Evolutionary conservation across 139 green algal species (phyloP), one percentile per base, ranked within the genome.

Genomic region (Limnomonas spitsbergensis): DNA sequence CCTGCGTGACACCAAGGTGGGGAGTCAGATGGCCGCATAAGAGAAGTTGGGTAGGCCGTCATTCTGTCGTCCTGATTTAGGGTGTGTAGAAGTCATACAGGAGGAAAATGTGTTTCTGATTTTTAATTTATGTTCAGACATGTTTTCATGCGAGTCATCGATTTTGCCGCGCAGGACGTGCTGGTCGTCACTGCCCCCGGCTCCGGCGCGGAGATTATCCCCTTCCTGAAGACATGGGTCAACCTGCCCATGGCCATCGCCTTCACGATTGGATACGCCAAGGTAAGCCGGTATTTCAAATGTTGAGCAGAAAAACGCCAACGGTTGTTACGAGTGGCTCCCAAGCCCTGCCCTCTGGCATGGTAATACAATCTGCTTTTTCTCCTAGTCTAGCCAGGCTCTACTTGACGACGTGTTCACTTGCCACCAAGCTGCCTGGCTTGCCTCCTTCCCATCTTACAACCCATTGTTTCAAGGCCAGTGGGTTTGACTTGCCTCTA

Each of bases 191-290:
- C 95, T 38, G 95, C 95, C n/a, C 94, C 95, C 34, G 95, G 95
- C 72, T 95, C 89, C 34, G 94, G 94, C 38, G 95, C 95, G 1
- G 96, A 99, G 87, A 94, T 98, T 80, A 99, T 99, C 77, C 96
- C 96, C 38, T 99, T 99, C 86, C 85, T 99, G 53, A 98, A 98
- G 89, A 98, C 95, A 9, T 98, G 91, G 91, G 93, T 98, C 36
- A 98, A 98, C 87, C 82, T 98, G 82, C 93, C 94, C 68, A 94
- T 96, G 90, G 93, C 94, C 31, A 95, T 99, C 70, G 96, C 85
- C 40, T 98, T 99, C 92, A 97, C 94, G 38, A 76, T 98, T 0
- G 37, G 95, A 35, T 98, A 98, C 76, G 90, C 93, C n/a, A 90
- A 92, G 84, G 90, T 95, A 66, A 40, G 83, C 69, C 14, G 9